These are phyloP conservation scores for Cichorium intybus DNA, from an alignment of 140 eudicot species.

Conservation along the genomic window DNA sequence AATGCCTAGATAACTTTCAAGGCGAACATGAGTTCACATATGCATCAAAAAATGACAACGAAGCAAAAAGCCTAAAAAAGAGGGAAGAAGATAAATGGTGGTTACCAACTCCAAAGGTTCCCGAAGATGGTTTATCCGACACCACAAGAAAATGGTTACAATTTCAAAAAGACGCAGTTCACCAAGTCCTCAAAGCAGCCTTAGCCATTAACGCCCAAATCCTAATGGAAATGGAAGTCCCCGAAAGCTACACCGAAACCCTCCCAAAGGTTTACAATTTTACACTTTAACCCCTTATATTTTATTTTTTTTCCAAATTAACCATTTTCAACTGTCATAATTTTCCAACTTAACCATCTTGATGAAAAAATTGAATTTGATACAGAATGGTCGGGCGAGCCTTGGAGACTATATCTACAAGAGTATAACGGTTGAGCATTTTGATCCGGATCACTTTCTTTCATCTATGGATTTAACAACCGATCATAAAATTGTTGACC, in stretches of 20 bases:
- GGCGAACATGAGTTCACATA: constrained; percentile 80
- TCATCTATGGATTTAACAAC: constrained; percentile 62
- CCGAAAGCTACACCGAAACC: constrained; percentile 79
- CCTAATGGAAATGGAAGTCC: constrained; percentile 78
- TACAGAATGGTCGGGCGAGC: constrained; percentile 89
- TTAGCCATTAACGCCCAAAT: constrained; percentile 91
- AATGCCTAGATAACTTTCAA: constrained; percentile 74
- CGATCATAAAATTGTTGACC: constrained; percentile 85
- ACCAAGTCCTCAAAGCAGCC: constrained; percentile 91
- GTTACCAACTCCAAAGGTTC: constrained; percentile 89
- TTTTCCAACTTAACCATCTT: too few relatives aligned
- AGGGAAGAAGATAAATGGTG: constrained; percentile 92
- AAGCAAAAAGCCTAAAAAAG: constrained; percentile 36
- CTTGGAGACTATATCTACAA: constrained; percentile 76
- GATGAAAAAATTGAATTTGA: constrained; percentile 3
- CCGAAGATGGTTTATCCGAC: constrained; percentile 74
- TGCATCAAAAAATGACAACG: constrained; percentile 48
- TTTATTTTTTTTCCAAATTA: too few relatives aligned
- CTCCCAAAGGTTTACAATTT: constrained; percentile 97
- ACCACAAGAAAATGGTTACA: constrained; percentile 74
- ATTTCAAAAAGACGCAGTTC: constrained; percentile 79
- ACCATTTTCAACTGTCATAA: too few relatives aligned
- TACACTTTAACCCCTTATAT: too few relatives aligned
- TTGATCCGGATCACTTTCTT: constrained; percentile 69
- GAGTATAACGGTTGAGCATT: constrained; percentile 66